Evolutionary conservation across 1,139 yeast genomes (phyloP).

Genomic region (Suhomyces bolitotheri): DNA sequence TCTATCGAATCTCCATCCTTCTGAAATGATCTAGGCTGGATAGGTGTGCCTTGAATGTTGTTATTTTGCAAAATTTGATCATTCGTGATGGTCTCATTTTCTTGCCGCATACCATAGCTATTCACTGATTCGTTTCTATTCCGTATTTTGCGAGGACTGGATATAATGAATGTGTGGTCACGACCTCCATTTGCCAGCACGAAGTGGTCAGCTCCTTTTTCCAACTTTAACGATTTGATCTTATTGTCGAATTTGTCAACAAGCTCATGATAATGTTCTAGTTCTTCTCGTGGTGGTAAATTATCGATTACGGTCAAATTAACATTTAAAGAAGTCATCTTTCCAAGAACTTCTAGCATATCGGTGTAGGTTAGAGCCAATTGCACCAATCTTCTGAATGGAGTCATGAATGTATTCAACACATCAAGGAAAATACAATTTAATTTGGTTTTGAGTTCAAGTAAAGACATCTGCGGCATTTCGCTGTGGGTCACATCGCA

Average conservation of each 20-base stretch:
- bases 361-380: slow-evolving; percentile 30
- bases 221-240: slow-evolving; percentile 22
- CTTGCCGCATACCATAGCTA: neutral
- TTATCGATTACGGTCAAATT: slow-evolving; percentile 19
- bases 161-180: slow-evolving; percentile 32
- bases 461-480: slow-evolving; percentile 33
- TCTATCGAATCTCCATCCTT: neutral
- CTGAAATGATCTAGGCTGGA: neutral
- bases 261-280: slow-evolving; percentile 31
- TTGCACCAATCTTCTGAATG: slow-evolving; percentile 34
- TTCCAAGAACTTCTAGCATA: slow-evolving; percentile 32
- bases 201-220: slow-evolving; percentile 9
- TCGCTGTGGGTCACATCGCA: slow-evolving; percentile 29
- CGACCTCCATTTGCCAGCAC: slow-evolving; percentile 14
- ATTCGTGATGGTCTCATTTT: no score
- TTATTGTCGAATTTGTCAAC: slow-evolving; percentile 34
- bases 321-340: slow-evolving; percentile 17
- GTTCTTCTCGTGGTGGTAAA: slow-evolving; percentile 34
- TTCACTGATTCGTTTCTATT: slow-evolving; percentile 3
- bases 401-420: slow-evolving; percentile 32
- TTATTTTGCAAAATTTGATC: neutral
- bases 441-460: slow-evolving; percentile 33
- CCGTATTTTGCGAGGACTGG: slow-evolving; percentile 38
- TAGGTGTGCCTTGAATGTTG: neutral
- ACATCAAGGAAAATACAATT: slow-evolving; percentile 39